Evolutionary conservation across 2,329 filamentous ascomycete species (phyloP), one percentile per base, ranked within the genome.

Genomic region (Decorospora gaudefroyi): DNA sequence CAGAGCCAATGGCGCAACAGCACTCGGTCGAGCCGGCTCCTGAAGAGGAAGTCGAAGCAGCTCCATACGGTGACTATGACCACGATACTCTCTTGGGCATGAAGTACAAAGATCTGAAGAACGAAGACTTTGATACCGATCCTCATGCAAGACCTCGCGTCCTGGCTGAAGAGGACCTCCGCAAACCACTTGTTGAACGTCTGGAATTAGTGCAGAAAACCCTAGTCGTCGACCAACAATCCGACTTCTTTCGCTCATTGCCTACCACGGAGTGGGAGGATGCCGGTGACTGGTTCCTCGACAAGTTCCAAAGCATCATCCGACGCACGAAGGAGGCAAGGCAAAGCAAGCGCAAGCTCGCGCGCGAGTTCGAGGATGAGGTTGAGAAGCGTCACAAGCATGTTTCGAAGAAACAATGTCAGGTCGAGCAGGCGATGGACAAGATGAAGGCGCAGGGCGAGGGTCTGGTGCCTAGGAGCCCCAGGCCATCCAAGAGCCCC

Each of bases 261-360:
- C 67, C 71, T 1, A 73, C 83, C 11, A 64, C 72, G 3, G 75
- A 84, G 49, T 84, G 82, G 79, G 82, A 85, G 65, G 76, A 82
- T 31, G 78, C 80, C 15, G 82, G 82, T 2, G 79, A 83, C 44
- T 80, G 81, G 74, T 76, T 85, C 31, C 71, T 84, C 1, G 75
- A 78, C 1, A 73, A 75, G 35, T 83, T 85, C 55, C 70, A 70
- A 33, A 65, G 72, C 4, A 67, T 83, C 27, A 62, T 84, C 25
- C 64, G 67, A 12, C 74, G 75, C 33, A 76, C 82, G 55, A 82
- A 76, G 55, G 68, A 74, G 1, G 72, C 76, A 18, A 73, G 83
- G 27, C 74, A 75, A 47, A 73, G 77, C 27, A 79, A 82, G 59
- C 74, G 82, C 15, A 74, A 74, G 37, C 71, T 77, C 4, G 79